These are phyloP conservation scores for Paramecium biaurelia DNA, from an alignment of 73 alveolate genomes.

Conservation along the genomic window DNA sequence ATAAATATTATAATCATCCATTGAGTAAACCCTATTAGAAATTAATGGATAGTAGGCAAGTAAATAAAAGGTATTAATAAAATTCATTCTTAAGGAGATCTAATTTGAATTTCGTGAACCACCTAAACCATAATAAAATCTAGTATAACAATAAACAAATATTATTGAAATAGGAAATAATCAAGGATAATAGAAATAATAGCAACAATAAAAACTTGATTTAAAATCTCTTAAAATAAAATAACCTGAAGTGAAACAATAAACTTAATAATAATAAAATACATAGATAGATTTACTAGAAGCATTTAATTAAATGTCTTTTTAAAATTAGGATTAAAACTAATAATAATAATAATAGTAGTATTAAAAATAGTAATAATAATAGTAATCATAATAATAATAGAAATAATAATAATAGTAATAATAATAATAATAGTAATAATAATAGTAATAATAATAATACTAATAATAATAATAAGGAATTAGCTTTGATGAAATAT, in stretches of 20 bases:
- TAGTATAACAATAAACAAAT: background rate
- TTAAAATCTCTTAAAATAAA: background rate
- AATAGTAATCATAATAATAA: too few species aligned
- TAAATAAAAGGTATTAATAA: background rate
- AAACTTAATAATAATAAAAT: background rate
- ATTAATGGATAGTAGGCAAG: background rate
- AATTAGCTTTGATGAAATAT: background rate
- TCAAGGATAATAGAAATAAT: background rate
- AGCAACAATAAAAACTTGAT: background rate
- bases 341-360: background rate
- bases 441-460: background rate
- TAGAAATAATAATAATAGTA: too few species aligned
- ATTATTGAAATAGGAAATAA: background rate
- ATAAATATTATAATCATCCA: background rate
- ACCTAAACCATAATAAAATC: background rate
- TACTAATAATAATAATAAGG: background rate
- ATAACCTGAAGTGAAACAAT: background rate
- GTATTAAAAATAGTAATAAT: background rate
- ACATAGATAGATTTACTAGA: background rate
- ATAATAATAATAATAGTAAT: too few species aligned
- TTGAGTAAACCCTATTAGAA: background rate
- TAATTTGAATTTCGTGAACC: slow-evolving; percentile 32
- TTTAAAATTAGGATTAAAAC: background rate
- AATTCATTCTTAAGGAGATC: background rate
- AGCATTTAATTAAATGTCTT: background rate